Evolutionary conservation across 345 rosid species (phyloP), one percentile per base, ranked within the genome.

Genomic region (Syzygium grande): DNA sequence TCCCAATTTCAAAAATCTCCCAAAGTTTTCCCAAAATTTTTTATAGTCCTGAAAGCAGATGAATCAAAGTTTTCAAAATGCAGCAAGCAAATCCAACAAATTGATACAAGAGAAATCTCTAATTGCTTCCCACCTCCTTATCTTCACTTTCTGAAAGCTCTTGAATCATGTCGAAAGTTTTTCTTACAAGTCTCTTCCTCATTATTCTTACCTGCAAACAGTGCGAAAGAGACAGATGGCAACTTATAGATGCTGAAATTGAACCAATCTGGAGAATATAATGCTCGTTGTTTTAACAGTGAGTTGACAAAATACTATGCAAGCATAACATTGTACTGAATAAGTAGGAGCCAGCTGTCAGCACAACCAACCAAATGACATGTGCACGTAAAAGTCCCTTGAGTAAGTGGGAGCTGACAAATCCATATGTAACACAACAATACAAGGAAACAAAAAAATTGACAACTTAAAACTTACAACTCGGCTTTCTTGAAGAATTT

Each of bases 21-120:
- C 99, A 85, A 96, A 96, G 89, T 98, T 98, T 93, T 98, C 99
- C 99, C 99, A 98, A 91, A 98, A 96, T 86, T 96, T 98, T 90
- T 96, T 96, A 91, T 96, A 98, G 92, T 96, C 99, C 99, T 98
- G 94, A 25, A 88, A 90, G 51, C 85, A 89, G 63, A 61, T 56
- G 16, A 88, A 87, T 63, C 87, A 88, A 46, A 55, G 5, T 85
- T 85, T 23, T 23, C 22, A 56, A 34, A 17, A 22, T 34, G 29
- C 51, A 11, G n/a, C 85, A 41, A 52, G 61, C 59, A 87, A 52
- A 59, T 10, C 85, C 79, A 83, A 84, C 38, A 85, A 49, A 87
- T 61, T 41, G 61, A 8, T 46, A 8, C 11, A 79, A 78, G 51
- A 86, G 53, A 43, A 11, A 46, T 77, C 84, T 56, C 73, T 38